Evolutionary conservation across 1,139 yeast genomes (phyloP).

Genomic region (Lodderomyces oxycetoniae): DNA sequence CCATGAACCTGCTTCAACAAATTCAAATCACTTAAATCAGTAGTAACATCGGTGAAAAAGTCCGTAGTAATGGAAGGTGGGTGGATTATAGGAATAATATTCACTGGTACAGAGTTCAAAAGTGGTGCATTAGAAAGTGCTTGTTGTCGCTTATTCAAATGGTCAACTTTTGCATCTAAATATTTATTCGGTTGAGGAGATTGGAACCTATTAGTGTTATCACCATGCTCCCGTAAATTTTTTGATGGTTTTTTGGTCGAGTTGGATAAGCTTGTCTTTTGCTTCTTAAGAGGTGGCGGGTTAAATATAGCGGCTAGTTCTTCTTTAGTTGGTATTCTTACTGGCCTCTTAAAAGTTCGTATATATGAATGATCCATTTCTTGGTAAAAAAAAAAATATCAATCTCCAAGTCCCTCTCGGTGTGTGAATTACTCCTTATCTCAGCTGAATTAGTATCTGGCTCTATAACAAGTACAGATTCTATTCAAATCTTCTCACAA

Average conservation of each 20-base stretch:
- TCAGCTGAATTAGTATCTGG: too few species aligned
- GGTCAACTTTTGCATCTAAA: conserved; percentile 1
- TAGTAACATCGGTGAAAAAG: conserved; percentile 34
- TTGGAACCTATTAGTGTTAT: background rate
- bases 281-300: conserved; percentile 11
- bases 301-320: conserved; percentile 13
- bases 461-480: too few species aligned
- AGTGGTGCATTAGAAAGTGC: conserved; percentile 7
- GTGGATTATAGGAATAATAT: conserved; percentile 34
- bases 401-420: too few species aligned
- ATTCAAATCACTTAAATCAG: conserved; percentile 17
- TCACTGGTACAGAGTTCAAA: conserved; percentile 34
- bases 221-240: background rate
- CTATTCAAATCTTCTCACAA: too few species aligned
- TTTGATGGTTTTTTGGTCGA: conserved; percentile 1
- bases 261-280: too few species aligned
- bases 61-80: conserved; percentile 28
- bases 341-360: conserved; percentile 13
- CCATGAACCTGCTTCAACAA: conserved; percentile 22
- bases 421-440: too few species aligned
- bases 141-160: background rate
- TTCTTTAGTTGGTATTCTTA: conserved; percentile 13
- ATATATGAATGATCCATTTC: conserved; percentile 13
- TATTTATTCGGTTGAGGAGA: background rate
- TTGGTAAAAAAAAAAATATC: too few species aligned